Evolutionary conservation across 352 stramenopile genomes (phyloP), one percentile per base, ranked within the genome.

Genomic region (Peronospora belbahrii): DNA sequence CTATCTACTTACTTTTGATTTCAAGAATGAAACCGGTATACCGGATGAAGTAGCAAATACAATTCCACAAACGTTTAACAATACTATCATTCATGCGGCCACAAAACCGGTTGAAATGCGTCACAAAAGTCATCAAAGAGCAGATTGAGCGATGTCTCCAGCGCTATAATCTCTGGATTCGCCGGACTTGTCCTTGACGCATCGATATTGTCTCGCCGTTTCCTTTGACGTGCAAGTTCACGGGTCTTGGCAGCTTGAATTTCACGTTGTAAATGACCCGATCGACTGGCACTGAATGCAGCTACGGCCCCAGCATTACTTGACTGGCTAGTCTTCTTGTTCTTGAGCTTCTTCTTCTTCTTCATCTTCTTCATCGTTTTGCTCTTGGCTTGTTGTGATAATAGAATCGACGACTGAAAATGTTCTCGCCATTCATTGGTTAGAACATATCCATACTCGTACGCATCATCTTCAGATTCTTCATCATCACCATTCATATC

Each of bases 61-160:
- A n/a, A n/a, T n/a, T n/a, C n/a, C n/a, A n/a, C n/a, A n/a, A n/a
- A n/a, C n/a, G n/a, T n/a, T n/a, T n/a, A n/a, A n/a, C n/a, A n/a
- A n/a, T n/a, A n/a, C n/a, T n/a, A n/a, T n/a, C n/a, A n/a, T n/a
- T 66, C 62, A 27, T 70, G 59, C 11, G 77, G 77, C 77, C 77
- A 88, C 46, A 85, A 56, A 4, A 80, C 67, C 8, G 77, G 77
- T 40, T 69, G 34, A 27, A 66, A 73, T 0, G 52, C 44, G 44
- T 86, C 74, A 54, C 77, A 88, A 48, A 87, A 83, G 32, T 64
- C 56, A 42, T 85, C 74, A 30, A 88, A 88, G 15, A 45, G 50
- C 40, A 67, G 22, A 41, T 72, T 65, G 5, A 88, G 51, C 4
- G 64, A 56, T n/a, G 72, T 64, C 47, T 88, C 77, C 32, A 85